phyloP scores from a whole-genome alignment of 352 stramenopile genomes.

The Phytophthora pluvialis region DNA sequence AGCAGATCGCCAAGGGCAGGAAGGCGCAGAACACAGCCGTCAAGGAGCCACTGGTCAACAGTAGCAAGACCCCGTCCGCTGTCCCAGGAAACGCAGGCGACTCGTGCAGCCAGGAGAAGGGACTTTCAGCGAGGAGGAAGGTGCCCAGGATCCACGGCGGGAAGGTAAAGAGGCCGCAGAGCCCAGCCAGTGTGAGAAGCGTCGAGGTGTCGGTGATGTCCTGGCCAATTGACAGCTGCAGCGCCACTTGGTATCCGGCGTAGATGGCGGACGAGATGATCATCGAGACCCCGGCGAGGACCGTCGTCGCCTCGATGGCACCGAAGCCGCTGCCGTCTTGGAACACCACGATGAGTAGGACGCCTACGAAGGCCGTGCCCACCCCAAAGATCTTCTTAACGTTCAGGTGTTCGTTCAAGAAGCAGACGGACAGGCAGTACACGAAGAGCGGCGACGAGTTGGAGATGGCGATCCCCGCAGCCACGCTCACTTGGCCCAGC shows the following conservation, averaged over 20 bases:
- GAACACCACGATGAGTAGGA: conserved; percentile 60
- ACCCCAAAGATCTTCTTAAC: conserved; percentile 55
- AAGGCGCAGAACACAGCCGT: conserved; percentile 58
- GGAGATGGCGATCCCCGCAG: conserved; percentile 58
- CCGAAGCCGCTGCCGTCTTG: conserved; percentile 44
- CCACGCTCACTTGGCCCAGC: conserved; percentile 53
- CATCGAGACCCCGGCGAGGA: conserved; percentile 51
- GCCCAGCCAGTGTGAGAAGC: conserved; percentile 52
- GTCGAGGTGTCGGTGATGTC: conserved; percentile 59
- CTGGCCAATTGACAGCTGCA: conserved; percentile 45
- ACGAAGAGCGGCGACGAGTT: conserved; percentile 71
- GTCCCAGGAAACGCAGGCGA: conserved; percentile 49
- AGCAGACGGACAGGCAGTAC: conserved; percentile 73
- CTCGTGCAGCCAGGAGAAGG: conserved; percentile 52
- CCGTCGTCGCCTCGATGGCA: conserved; percentile 40
- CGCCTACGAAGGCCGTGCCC: conserved; percentile 48
- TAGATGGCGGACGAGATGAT: conserved; percentile 60
- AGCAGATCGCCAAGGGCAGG: conserved; percentile 56
- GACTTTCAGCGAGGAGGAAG: conserved; percentile 45
- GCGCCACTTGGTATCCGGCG: conserved; percentile 55
- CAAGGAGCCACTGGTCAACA: conserved; percentile 44
- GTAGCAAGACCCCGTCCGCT: conserved; percentile 39
- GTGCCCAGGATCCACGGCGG: conserved; percentile 56
- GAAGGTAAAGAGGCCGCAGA: conserved; percentile 54
- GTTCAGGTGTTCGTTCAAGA: conserved; percentile 52